Evolutionary conservation across 495 filamentous ascomycete species (phyloP).

Genomic region (Chaetomium tenue): DNA sequence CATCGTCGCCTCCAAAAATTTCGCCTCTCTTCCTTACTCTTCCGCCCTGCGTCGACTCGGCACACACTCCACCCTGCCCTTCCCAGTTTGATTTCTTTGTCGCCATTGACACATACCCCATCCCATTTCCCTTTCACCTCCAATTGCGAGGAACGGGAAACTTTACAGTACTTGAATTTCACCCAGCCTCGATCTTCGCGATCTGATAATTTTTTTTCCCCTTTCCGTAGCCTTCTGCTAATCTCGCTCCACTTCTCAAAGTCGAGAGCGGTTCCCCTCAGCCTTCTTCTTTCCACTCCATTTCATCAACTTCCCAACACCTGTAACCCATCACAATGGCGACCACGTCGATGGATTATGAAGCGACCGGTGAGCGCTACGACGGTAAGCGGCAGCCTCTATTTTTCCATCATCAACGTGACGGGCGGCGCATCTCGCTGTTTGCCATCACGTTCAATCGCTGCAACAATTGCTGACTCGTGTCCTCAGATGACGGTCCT

Average conservation of each 20-base stretch:
- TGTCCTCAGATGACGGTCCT: conserved; percentile 62
- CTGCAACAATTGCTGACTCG: conserved; percentile 20
- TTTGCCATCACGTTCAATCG: not conserved
- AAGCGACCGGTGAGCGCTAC: conserved; percentile 77
- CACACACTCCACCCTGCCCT: conserved; percentile 4
- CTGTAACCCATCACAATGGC: conserved; percentile 43
- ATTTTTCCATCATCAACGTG: not conserved
- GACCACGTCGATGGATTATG: conserved; percentile 72
- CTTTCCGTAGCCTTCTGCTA: not conserved
- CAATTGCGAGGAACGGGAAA: conserved; percentile 11
- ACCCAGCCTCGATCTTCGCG: not conserved
- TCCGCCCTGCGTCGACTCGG: conserved; percentile 12
- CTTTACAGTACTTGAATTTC: conserved; percentile 1
- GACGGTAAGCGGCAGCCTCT: conserved; percentile 62
- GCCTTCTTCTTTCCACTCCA: not conserved
- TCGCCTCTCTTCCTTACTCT: conserved; percentile 20
- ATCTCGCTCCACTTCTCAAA: not conserved
- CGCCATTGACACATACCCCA: conserved; percentile 20
- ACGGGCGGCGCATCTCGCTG: not conserved
- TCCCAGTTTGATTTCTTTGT: conserved; percentile 17
- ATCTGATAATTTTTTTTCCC: conserved; percentile 7
- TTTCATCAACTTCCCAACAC: conserved; percentile 9
- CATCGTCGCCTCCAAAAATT: conserved; percentile 26
- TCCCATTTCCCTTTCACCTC: conserved; percentile 6
- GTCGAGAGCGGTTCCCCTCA: conserved; percentile 2